Percentiles rank a stretch among this genome's conserved stretches.
These are phyloP conservation scores for Diaporthe humulicola DNA, from an alignment of 2,329 filamentous ascomycete genomes.

Conservation along the genomic window DNA sequence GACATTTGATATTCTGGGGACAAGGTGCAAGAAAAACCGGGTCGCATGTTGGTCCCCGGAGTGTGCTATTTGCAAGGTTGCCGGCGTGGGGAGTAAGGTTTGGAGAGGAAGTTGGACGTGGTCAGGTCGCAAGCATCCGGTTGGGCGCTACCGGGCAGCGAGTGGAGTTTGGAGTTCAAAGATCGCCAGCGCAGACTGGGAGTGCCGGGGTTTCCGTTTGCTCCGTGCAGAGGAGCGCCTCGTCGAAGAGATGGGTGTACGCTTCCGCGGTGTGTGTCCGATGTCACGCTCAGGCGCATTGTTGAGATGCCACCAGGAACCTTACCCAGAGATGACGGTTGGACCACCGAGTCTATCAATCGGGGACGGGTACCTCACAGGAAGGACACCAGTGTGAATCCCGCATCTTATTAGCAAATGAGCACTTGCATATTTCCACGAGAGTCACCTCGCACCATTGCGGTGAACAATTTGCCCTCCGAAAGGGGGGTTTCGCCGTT, in stretches of 20 bases:
- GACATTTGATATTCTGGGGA: slow-evolving; percentile 19
- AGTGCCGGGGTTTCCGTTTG: slow-evolving; percentile 3
- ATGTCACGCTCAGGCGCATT: slow-evolving; percentile 14
- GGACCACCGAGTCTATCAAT: not conserved
- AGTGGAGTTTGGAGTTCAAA: slow-evolving; percentile 39
- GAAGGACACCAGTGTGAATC: not conserved
- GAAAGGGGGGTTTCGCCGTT: not conserved
- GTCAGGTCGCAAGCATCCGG: slow-evolving; percentile 36
- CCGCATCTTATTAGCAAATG: slow-evolving; percentile 4
- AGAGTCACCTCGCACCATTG: slow-evolving; percentile 6
- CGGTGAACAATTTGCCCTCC: slow-evolving; percentile 11
- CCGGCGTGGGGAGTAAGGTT: slow-evolving; percentile 37
- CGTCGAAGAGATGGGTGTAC: not conserved
- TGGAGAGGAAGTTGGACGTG: slow-evolving; percentile 34
- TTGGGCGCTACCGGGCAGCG: slow-evolving; percentile 38
- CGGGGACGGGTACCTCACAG: not conserved
- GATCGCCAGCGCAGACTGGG: slow-evolving; percentile 20
- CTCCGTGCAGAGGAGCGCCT: slow-evolving; percentile 5
- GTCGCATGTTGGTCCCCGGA: slow-evolving; percentile 14
- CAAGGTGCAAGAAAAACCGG: slow-evolving; percentile 10
- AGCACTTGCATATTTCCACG: not conserved
- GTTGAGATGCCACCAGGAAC: slow-evolving; percentile 1
- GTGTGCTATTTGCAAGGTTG: slow-evolving; percentile 24
- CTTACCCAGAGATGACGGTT: slow-evolving; percentile 15
- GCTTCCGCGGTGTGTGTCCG: slow-evolving; percentile 5